Evolutionary conservation across 257 asterid species (phyloP).

Genomic region (Petunia secreta): DNA sequence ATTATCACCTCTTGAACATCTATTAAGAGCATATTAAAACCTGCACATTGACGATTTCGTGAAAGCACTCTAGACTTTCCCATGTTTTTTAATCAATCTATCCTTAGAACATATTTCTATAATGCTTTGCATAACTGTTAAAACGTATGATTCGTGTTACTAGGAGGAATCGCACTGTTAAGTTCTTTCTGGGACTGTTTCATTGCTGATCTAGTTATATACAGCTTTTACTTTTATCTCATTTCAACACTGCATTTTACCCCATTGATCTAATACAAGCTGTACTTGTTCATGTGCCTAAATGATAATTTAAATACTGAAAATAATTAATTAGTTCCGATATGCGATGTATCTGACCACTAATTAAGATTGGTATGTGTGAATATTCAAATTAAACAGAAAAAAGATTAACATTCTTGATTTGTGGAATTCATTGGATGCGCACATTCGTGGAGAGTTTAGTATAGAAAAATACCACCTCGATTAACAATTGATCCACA

Average conservation of each 20-base stretch:
- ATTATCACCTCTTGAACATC: background rate
- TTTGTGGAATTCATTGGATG: conserved; percentile 20
- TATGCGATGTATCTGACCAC: conserved; percentile 11
- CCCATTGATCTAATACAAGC: background rate
- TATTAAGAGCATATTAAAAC: background rate
- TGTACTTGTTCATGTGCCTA: background rate
- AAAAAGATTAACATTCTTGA: background rate
- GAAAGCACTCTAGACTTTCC: background rate
- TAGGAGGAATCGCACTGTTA: background rate
- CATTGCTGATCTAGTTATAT: background rate
- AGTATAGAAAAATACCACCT: background rate
- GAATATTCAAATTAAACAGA: background rate
- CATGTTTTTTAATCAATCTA: background rate
- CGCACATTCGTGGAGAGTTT: background rate
- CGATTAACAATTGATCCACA: background rate
- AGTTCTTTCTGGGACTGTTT: background rate
- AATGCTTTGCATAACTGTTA: background rate
- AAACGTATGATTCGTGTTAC: background rate
- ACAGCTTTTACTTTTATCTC: background rate
- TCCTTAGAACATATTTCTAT: background rate
- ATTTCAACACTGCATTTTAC: background rate
- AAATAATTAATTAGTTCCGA: background rate
- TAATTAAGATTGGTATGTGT: background rate
- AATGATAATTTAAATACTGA: background rate
- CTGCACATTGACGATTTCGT: background rate